These are phyloP conservation scores for Eucalyptus cloeziana DNA, from an alignment of 345 rosid species.

Conservation along the genomic window DNA sequence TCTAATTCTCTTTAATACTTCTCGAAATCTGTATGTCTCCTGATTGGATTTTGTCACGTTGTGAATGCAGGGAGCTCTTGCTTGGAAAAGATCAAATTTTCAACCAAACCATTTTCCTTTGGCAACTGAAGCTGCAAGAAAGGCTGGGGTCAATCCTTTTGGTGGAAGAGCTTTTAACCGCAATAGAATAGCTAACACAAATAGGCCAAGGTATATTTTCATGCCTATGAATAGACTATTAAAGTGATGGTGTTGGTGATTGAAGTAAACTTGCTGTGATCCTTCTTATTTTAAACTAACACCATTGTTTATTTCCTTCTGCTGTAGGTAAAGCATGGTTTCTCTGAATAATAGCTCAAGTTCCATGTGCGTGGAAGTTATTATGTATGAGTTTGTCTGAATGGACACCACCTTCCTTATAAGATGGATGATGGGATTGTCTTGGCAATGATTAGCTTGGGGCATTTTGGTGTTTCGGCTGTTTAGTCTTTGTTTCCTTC, in stretches of 20 bases:
- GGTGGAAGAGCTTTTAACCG: constrained; percentile 38
- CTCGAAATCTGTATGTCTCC: background rate
- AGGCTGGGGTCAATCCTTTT: constrained; percentile 38
- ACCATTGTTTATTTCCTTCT: background rate
- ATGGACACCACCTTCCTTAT: background rate
- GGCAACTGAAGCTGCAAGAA: constrained; percentile 36
- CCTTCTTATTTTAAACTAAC: background rate
- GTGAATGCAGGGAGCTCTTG: constrained; percentile 52
- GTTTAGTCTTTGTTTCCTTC: background rate
- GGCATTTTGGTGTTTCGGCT: background rate
- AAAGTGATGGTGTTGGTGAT: background rate
- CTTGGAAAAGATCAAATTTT: constrained; percentile 62
- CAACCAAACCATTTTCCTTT: constrained; percentile 54
- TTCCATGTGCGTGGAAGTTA: background rate
- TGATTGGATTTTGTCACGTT: background rate
- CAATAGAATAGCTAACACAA: constrained; percentile 18
- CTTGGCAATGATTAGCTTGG: background rate
- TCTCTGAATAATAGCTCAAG: background rate
- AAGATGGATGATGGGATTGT: background rate
- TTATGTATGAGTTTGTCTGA: background rate
- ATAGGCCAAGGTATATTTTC: constrained; percentile 48
- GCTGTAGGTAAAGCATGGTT: constrained; percentile 38
- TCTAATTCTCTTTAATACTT: background rate
- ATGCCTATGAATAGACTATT: background rate
- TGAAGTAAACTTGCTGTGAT: background rate